Conservation (phyloP, 2,329 filamentous ascomycete species). For the Fusarium chuoi region DNA sequence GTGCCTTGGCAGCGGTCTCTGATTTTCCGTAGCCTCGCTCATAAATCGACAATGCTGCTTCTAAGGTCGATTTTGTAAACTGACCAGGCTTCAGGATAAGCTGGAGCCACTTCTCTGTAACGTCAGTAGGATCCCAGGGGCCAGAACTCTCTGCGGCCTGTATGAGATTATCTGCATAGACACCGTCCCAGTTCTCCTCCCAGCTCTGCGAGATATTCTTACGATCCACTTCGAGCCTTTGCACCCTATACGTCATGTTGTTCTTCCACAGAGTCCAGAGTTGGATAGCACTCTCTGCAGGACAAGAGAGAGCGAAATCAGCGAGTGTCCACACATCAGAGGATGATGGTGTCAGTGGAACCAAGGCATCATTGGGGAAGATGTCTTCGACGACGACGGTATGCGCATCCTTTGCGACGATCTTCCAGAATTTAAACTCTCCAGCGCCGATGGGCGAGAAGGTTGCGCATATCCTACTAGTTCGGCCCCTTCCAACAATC, state of each 20-base stretch:
- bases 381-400: conserved; percentile 75
- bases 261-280: conserved; percentile 88
- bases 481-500: conserved; percentile 68
- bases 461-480: conserved; percentile 73
- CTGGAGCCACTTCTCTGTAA: conserved; percentile 86
- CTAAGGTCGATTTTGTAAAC: conserved; percentile 81
- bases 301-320: conserved; percentile 74
- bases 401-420: conserved; percentile 73
- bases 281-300: conserved; percentile 64
- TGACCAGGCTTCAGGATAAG: conserved; percentile 85
- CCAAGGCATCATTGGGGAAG: conserved; percentile 68
- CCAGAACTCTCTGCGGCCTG: conserved; percentile 67
- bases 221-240: conserved; percentile 78
- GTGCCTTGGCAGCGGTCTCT: conserved; percentile 56
- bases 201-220: conserved; percentile 71
- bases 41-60: conserved; percentile 85
- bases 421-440: conserved; percentile 92
- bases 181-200: conserved; percentile 75
- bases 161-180: conserved; percentile 68
- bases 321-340: conserved; percentile 83
- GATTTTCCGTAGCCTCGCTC: conserved; percentile 66
- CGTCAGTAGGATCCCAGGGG: conserved; percentile 72
- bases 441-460: conserved; percentile 89
- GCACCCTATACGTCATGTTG: conserved; percentile 80
- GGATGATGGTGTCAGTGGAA: conserved; percentile 75